Evolutionary conservation across 495 filamentous ascomycete genomes (phyloP).

Genomic region (Penicillium longicatenatum): DNA sequence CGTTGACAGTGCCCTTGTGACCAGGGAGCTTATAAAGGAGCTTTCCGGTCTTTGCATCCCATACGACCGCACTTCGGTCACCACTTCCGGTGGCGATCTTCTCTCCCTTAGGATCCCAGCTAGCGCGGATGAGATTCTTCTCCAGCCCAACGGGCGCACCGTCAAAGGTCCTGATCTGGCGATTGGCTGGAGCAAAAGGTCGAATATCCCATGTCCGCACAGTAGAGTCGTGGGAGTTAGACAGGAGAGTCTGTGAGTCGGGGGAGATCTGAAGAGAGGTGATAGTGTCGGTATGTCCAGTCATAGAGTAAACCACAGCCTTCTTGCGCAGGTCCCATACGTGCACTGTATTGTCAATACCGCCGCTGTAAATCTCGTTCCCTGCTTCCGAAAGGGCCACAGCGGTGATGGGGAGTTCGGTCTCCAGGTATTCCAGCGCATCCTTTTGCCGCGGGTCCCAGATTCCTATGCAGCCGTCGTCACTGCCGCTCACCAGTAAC

Average conservation of each 20-base stretch:
- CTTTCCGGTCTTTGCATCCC: constrained; percentile 81
- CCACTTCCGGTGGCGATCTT: constrained; percentile 88
- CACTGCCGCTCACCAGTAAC: constrained; percentile 80
- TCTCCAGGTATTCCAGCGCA: constrained; percentile 83
- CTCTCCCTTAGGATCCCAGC: constrained; percentile 86
- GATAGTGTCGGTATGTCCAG: constrained; percentile 89
- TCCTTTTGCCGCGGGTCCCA: constrained; percentile 96
- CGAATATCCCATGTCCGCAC: constrained; percentile 95
- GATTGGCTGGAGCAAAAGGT: constrained; percentile 86
- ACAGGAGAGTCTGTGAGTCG: constrained; percentile 86
- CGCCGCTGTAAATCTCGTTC: constrained; percentile 92
- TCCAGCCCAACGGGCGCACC: constrained; percentile 86
- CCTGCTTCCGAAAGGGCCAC: constrained; percentile 89
- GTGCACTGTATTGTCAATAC: constrained; percentile 96
- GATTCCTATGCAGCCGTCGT: constrained; percentile 92
- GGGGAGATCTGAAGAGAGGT: constrained; percentile 89
- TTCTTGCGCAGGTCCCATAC: constrained; percentile 96
- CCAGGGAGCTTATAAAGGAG: constrained; percentile 92
- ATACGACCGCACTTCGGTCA: constrained; percentile 87
- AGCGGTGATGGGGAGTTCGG: constrained; percentile 90
- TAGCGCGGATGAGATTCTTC: constrained; percentile 87
- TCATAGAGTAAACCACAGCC: constrained; percentile 79
- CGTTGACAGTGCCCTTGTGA: constrained; percentile 94
- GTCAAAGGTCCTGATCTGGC: constrained; percentile 82
- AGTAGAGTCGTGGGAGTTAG: constrained; percentile 90